Base-by-base conservation (phyloP, 371 early-diverging fungal species). In the Syncephalastrum contaminatum region DNA sequence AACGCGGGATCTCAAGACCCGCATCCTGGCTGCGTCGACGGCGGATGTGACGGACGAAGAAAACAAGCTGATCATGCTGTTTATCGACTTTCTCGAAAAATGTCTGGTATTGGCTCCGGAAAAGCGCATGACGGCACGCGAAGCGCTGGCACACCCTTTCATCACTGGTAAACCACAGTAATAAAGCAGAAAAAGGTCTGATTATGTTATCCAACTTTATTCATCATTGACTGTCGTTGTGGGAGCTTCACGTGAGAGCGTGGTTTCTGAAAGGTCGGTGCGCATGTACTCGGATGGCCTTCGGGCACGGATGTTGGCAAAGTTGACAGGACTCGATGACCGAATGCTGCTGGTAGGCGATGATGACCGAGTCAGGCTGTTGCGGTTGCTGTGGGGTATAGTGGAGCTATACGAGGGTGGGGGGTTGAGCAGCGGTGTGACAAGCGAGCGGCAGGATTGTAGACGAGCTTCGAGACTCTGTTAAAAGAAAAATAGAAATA, bases 131-230 rank as follows among this genome's bases (percentile, higher is more conserved):
- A 88, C 93, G n/a, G 95, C 98, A 2, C 75, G 80, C 15, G 91
- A 97, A 61, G 97, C 98, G 0, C 69, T 99, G 43, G 54, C 69
- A n/a, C 96, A 97, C 61, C 91, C 93, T 16, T 99, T 97, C 62
- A 88, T 95, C 43, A 82, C 79, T 41, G 74, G 75, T 30, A 81
- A 81, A 59, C 36, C 12, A 8, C 36, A 30, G 36, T 30, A 30
- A 30, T 6, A 10, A 30, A 30, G 2, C 10, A 2, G 10, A 30
- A 8, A 30, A 30, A 30, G 2, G 2, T 10, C 7, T 30, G 36
- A 30, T 30, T 0, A 30, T 8, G 36, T 6, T 10, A 12, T 30
- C 36, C 36, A 30, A 6, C 10, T 30, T 30, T 30, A 30, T 30
- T 30, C 36, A 30, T 30, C 36, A 30, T 30, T 30, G 36, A 30